phyloP scores from a whole-genome alignment of 345 rosid genomes.

The Pugionium cornutum region DNA sequence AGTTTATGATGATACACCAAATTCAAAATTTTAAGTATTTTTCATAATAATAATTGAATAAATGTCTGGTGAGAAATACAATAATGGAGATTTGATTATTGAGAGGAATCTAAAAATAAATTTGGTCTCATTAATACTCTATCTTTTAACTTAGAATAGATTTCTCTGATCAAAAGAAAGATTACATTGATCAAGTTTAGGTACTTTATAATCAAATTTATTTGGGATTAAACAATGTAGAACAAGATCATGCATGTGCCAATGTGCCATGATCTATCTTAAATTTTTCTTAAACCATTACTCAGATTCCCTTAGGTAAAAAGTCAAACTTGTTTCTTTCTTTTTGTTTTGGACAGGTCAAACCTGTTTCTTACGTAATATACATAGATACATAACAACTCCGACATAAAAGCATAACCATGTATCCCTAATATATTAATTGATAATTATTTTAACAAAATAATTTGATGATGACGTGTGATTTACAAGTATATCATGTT shows the following conservation, averaged over 20 bases:
- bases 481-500: no score
- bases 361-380: slow-evolving; percentile 13
- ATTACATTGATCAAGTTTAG: slow-evolving; percentile 5
- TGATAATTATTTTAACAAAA: no score
- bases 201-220: background rate
- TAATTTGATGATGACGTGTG: no score
- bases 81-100: background rate
- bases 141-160: slow-evolving; percentile 1
- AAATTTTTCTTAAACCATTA: slow-evolving; percentile 19
- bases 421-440: no score
- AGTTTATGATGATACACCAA: background rate
- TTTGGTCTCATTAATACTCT: slow-evolving; percentile 5
- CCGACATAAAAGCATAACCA: no score
- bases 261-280: slow-evolving; percentile 32
- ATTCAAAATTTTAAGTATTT: background rate
- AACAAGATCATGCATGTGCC: slow-evolving; percentile 40
- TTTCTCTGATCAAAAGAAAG: slow-evolving; percentile 13
- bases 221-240: slow-evolving; percentile 20
- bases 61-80: background rate
- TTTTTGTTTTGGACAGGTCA: slow-evolving; percentile 17
- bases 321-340: slow-evolving; percentile 35
- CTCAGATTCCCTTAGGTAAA: slow-evolving; percentile 31
- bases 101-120: background rate
- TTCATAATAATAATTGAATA: background rate
- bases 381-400: no score